Conservation (phyloP, 2,329 filamentous ascomycete genomes). For the Metarhizium robertsii region DNA sequence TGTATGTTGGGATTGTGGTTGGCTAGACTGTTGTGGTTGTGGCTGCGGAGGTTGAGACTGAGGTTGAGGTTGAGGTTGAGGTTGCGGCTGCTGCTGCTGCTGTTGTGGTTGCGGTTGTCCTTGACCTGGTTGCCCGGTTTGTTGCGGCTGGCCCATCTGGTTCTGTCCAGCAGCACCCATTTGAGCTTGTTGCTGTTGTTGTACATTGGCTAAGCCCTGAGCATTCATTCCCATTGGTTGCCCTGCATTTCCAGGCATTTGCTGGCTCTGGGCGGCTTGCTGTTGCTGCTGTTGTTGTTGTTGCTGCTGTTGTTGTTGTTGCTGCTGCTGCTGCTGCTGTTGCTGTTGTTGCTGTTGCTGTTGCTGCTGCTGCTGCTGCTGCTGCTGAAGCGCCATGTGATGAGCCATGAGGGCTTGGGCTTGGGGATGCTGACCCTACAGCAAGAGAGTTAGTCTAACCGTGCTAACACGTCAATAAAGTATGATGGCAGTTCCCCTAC, state of each 20-base stretch:
- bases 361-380: conserved; percentile 19
- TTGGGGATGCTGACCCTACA: conserved; percentile 21
- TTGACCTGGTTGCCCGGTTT: conserved; percentile 16
- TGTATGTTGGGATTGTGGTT: conserved; percentile 34
- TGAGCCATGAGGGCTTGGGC: conserved; percentile 35
- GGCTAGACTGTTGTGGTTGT: conserved; percentile 12
- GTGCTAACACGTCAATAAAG: not conserved
- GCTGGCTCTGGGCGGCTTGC: conserved; percentile 26
- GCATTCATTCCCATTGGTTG: conserved; percentile 40
- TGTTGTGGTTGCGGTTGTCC: conserved; percentile 22
- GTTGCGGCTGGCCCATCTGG: conserved; percentile 11
- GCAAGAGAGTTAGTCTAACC: not conserved
- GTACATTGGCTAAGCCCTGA: conserved; percentile 35
- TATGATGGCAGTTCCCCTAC: conserved; percentile 21
- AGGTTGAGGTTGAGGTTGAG: conserved; percentile 34
- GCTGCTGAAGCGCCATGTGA: conserved; percentile 38
- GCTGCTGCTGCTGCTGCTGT: conserved; percentile 24
- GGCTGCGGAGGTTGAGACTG: conserved; percentile 21
- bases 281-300: conserved; percentile 15
- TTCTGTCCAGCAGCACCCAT: conserved; percentile 9
- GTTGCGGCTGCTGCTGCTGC: conserved; percentile 9
- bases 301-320: conserved; percentile 20
- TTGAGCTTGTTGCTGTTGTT: conserved; percentile 12
- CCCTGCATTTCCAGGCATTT: conserved; percentile 32
- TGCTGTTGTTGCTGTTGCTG: conserved; percentile 22